A percentile compares a stretch with the other conserved stretches of the same genome.
phyloP scores from a whole-genome alignment of 768 basidiomycete species.

The Russula dissimulans region DNA sequence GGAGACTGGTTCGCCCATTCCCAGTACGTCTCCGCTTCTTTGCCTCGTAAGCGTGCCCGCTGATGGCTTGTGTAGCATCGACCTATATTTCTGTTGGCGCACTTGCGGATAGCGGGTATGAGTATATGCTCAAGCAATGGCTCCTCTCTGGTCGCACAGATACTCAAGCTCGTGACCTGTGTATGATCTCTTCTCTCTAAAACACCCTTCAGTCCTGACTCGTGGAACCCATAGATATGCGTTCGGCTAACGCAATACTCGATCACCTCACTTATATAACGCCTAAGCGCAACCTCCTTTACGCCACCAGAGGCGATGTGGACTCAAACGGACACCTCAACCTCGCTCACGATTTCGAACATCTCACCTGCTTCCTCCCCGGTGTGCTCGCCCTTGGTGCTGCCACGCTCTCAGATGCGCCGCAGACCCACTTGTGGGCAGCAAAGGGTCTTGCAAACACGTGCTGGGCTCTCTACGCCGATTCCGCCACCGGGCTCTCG shows the following conservation, averaged over 20 bases:
- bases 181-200: slow-evolving; percentile 32
- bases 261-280: slow-evolving; percentile 58
- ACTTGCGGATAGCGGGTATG: slow-evolving; percentile 65
- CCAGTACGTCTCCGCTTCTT: slow-evolving; percentile 31
- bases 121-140: slow-evolving; percentile 72
- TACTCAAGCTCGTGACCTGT: slow-evolving; percentile 52
- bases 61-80: slow-evolving; percentile 24
- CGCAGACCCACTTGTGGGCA: slow-evolving; percentile 60
- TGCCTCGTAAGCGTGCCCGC: background rate
- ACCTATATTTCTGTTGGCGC: slow-evolving; percentile 47
- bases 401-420: slow-evolving; percentile 47
- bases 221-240: slow-evolving; percentile 38
- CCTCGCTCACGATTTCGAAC: slow-evolving; percentile 52
- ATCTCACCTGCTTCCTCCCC: slow-evolving; percentile 74
- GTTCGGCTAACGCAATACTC: slow-evolving; percentile 50
- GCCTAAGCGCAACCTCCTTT: slow-evolving; percentile 55
- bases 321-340: background rate
- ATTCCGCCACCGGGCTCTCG: slow-evolving; percentile 59
- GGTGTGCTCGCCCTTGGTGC: slow-evolving; percentile 68
- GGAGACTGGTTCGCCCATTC: slow-evolving; percentile 32
- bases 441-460: slow-evolving; percentile 67
- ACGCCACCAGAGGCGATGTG: slow-evolving; percentile 49
- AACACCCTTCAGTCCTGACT: background rate
- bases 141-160: slow-evolving; percentile 59
- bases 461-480: slow-evolving; percentile 66